phyloP scores from a whole-genome alignment of 805 yeast species.

The Lachancea nothofagi region DNA sequence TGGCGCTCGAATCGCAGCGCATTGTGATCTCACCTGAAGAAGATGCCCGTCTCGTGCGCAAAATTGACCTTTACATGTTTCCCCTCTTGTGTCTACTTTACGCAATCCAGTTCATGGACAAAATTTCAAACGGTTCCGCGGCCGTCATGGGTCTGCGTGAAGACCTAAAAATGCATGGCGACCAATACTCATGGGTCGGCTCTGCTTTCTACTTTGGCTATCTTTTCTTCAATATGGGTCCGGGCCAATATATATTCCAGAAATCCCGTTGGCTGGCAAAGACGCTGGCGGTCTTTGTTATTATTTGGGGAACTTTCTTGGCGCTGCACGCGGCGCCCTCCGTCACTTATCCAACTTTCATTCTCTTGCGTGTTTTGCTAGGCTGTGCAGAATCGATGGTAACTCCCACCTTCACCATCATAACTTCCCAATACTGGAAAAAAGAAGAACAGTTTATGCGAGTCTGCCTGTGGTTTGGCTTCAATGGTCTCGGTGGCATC shows the following conservation, averaged over 20 bases:
- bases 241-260: constrained; percentile 37
- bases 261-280: constrained; percentile 49
- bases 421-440: constrained; percentile 56
- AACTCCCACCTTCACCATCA: constrained; percentile 51
- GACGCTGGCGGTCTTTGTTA: constrained; percentile 41
- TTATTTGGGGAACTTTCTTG: constrained; percentile 60
- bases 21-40: constrained; percentile 31
- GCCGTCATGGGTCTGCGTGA: constrained; percentile 46
- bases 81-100: constrained; percentile 47
- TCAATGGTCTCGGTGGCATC: constrained; percentile 43
- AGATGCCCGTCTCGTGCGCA: constrained; percentile 37
- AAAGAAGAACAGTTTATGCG: constrained; percentile 41
- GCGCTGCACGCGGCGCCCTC: constrained; percentile 49
- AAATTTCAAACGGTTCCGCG: constrained; percentile 46
- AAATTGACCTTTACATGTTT: constrained; percentile 46
- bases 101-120: constrained; percentile 57
- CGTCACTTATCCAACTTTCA: constrained; percentile 39
- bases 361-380: constrained; percentile 43
- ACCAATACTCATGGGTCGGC: constrained; percentile 50
- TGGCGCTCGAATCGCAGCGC: constrained; percentile 34
- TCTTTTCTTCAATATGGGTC: constrained; percentile 45
- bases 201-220: constrained; percentile 63
- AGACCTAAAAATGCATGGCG: constrained; percentile 41
- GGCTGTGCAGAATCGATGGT: constrained; percentile 51
- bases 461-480: constrained; percentile 41